A percentile compares a stretch with the other conserved stretches of the same genome.
phyloP scores from a whole-genome alignment of 2,329 filamentous ascomycete genomes.

The Colletotrichum liaoningense region DNA sequence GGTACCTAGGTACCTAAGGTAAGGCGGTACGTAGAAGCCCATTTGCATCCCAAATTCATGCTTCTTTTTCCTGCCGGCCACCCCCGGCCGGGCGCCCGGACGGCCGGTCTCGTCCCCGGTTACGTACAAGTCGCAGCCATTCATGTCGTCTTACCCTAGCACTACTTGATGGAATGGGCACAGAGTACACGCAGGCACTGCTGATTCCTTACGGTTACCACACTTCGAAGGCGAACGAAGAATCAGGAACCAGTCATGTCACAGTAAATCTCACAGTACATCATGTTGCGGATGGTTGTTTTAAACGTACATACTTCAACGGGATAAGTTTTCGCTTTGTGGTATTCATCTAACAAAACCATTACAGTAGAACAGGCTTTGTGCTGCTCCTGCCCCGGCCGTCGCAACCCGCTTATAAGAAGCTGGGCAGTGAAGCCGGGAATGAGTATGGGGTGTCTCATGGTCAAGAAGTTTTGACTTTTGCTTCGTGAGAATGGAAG shows the following conservation, averaged over 20 bases:
- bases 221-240: no score
- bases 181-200: background rate
- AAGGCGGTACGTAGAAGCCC: no score
- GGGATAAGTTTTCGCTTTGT: background rate
- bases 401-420: background rate
- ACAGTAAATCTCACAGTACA: no score
- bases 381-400: slow-evolving; percentile 8
- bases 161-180: background rate
- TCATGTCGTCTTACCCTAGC: background rate
- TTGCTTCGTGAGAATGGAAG: slow-evolving; percentile 4
- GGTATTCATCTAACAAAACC: slow-evolving; percentile 24
- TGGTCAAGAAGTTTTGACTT: background rate
- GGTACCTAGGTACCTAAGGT: no score
- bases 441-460: background rate
- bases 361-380: slow-evolving; percentile 27
- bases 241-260: background rate
- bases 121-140: slow-evolving; percentile 17
- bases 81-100: slow-evolving; percentile 4
- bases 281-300: background rate
- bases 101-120: slow-evolving; percentile 18
- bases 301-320: background rate
- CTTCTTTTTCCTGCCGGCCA: slow-evolving; percentile 8
- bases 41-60: slow-evolving; percentile 4
- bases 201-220: background rate
- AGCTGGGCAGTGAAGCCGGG: background rate